A percentile compares a stretch with the other conserved stretches of the same genome.
Evolutionary conservation across 2,329 filamentous ascomycete species (phyloP).

Genomic region (Fusarium sp.): DNA sequence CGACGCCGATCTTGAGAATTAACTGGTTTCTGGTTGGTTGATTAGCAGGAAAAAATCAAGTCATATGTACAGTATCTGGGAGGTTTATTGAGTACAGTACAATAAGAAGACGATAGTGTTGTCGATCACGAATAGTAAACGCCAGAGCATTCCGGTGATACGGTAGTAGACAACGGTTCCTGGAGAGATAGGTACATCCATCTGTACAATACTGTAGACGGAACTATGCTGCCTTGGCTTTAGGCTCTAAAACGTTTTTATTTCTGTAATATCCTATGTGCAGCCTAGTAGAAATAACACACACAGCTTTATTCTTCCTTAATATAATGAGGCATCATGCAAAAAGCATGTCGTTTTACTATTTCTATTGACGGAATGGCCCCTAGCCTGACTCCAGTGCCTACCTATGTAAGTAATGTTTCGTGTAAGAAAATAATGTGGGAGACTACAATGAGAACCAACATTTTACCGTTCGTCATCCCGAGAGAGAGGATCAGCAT

Average conservation of each 20-base stretch:
- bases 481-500: slow-evolving; percentile 7
- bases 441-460: too few species aligned
- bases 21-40: slow-evolving; percentile 34
- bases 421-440: neutral
- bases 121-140: neutral
- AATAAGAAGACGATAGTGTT: neutral
- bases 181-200: slow-evolving; percentile 2
- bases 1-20: slow-evolving; percentile 45
- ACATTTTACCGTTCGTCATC: neutral
- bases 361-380: too few species aligned
- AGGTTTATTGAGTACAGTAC: neutral
- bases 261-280: neutral
- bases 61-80: slow-evolving; percentile 2
- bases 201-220: neutral
- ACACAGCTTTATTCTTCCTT: too few species aligned
- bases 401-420: neutral
- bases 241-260: slow-evolving; percentile 13
- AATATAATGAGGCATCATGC: too few species aligned
- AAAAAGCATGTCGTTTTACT: too few species aligned
- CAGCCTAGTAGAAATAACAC: too few species aligned
- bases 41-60: slow-evolving; percentile 18
- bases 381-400: too few species aligned
- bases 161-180: slow-evolving; percentile 8
- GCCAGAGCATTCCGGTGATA: neutral
- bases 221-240: slow-evolving; percentile 13